Evolutionary conservation across 345 rosid genomes (phyloP).

Genomic region (Eucalyptus marginata): DNA sequence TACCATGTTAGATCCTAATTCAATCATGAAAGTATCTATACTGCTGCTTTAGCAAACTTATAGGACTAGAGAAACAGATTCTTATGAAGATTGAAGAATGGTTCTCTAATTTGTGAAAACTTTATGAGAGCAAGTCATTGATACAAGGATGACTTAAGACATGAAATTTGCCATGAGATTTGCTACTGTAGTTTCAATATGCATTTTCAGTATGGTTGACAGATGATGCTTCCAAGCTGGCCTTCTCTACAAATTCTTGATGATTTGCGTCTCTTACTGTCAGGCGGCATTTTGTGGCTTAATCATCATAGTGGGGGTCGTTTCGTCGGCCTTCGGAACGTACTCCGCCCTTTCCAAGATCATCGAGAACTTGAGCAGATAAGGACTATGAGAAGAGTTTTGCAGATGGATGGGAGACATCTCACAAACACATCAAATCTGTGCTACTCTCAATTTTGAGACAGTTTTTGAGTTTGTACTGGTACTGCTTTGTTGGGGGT

Average conservation of each 20-base stretch:
- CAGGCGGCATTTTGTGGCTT: conserved; percentile 44
- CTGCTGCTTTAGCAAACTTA: background rate
- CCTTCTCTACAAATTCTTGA: background rate
- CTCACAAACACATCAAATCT: background rate
- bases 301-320: conserved; percentile 52
- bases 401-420: background rate
- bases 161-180: background rate
- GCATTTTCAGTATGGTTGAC: background rate
- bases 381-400: background rate
- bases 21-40: background rate
- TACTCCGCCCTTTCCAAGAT: conserved; percentile 62
- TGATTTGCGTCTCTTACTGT: background rate
- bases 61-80: background rate
- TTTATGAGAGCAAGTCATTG: background rate
- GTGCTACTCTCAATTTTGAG: background rate
- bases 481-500: background rate
- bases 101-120: background rate
- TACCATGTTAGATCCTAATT: background rate
- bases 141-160: background rate
- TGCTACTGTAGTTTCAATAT: background rate
- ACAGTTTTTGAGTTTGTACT: background rate
- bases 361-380: conserved; percentile 31
- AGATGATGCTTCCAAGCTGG: background rate
- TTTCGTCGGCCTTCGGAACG: conserved; percentile 58
- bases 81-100: background rate